Conservation (phyloP, 1,284 basidiomycete genomes). For the Xerocomus minutiporus region DNA sequence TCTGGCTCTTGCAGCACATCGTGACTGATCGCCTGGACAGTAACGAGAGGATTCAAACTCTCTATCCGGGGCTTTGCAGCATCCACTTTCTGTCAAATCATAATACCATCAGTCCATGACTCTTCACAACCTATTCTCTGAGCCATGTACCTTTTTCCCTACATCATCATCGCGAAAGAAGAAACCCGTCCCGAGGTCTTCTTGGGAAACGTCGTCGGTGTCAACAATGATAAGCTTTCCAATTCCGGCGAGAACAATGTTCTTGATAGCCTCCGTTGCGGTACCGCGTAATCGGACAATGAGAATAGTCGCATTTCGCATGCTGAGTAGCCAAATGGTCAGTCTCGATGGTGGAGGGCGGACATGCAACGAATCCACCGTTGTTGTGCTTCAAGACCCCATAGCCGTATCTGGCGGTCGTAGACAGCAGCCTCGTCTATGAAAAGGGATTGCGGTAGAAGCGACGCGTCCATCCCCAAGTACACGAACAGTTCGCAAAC, state of each 20-base stretch:
- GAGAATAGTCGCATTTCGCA: conserved; percentile 91
- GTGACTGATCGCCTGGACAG: conserved; percentile 63
- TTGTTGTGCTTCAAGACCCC: conserved; percentile 97
- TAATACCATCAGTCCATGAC: conserved; percentile 32
- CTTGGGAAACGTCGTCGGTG: conserved; percentile 55
- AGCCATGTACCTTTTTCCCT: conserved; percentile 66
- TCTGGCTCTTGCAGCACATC: conserved; percentile 47
- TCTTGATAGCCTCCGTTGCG: conserved; percentile 96
- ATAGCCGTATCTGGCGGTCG: conserved; percentile 95
- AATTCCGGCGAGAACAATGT: conserved; percentile 78
- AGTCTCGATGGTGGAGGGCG: not conserved
- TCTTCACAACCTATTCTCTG: conserved; percentile 27
- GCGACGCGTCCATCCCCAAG: conserved; percentile 7
- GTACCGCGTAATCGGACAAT: conserved; percentile 78
- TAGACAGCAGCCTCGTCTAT: conserved; percentile 84
- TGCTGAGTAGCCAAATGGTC: conserved; percentile 47
- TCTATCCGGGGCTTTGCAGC: conserved; percentile 82
- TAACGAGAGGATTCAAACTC: conserved; percentile 88
- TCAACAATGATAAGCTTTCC: conserved; percentile 70
- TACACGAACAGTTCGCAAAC: not conserved
- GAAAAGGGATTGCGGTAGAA: not conserved
- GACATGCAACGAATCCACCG: conserved; percentile 47
- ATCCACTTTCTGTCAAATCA: conserved; percentile 63
- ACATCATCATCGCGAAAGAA: conserved; percentile 92
- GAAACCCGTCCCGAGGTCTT: conserved; percentile 90